A percentile compares a stretch with the other conserved stretches of the same genome.
phyloP scores from a whole-genome alignment of 192 early-diverging fungal species.

The Rhizophagus sp. region DNA sequence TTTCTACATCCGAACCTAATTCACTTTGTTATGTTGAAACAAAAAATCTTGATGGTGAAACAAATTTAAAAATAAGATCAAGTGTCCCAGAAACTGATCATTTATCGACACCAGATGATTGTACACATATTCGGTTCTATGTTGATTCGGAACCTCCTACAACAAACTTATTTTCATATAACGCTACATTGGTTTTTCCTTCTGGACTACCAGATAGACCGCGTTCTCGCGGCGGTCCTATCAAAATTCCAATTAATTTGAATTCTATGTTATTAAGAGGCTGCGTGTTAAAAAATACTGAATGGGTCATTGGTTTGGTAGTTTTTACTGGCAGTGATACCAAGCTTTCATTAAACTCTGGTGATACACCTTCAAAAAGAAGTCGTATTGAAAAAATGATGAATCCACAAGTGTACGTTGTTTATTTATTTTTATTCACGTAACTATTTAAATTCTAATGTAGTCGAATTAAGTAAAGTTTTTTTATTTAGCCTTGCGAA shows the following conservation, averaged over 20 bases:
- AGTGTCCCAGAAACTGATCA: conserved; percentile 51
- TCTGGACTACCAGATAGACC: conserved; percentile 15
- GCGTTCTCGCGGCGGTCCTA: conserved; percentile 8
- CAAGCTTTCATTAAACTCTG: conserved; percentile 77
- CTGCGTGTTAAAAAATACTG: conserved; percentile 72
- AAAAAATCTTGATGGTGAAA: conserved; percentile 81
- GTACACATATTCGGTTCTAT: conserved; percentile 41
- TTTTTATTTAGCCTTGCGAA: conserved; percentile 68
- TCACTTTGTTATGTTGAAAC: conserved; percentile 73
- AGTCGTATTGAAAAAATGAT: conserved; percentile 69
- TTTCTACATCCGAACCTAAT: conserved; percentile 67
- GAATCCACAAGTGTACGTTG: conserved; percentile 62
- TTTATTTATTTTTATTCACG: not conserved
- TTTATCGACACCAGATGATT: conserved; percentile 57
- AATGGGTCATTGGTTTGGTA: conserved; percentile 72
- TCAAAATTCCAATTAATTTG: conserved; percentile 54
- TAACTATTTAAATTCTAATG: not conserved
- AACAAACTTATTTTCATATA: conserved; percentile 61
- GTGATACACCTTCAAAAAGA: conserved; percentile 68
- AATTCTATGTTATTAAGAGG: conserved; percentile 72
- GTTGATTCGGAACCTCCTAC: conserved; percentile 65
- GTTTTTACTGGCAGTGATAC: conserved; percentile 77
- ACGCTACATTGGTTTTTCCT: conserved; percentile 54
- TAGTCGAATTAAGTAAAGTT: not conserved
- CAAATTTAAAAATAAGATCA: conserved; percentile 72